These are phyloP conservation scores for Ustilago hordei DNA, from an alignment of 1,284 basidiomycete genomes.

Conservation along the genomic window DNA sequence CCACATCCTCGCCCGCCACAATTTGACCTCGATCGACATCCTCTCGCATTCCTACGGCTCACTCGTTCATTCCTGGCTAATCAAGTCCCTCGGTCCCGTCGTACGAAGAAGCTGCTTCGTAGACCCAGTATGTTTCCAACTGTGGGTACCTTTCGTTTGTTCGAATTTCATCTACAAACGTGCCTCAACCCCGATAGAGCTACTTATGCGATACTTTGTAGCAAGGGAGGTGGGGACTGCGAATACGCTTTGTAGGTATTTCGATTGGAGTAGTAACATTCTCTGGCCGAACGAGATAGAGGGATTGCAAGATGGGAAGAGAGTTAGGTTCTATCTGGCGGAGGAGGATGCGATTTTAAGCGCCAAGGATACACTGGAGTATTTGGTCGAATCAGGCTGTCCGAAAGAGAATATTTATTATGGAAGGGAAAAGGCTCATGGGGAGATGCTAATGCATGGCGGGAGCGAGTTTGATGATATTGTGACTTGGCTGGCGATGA, in stretches of 20 bases:
- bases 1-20: slow-evolving; percentile 37
- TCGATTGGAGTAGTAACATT: slow-evolving; percentile 63
- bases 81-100: slow-evolving; percentile 52
- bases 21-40: slow-evolving; percentile 51
- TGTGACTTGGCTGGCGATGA: slow-evolving; percentile 33
- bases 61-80: slow-evolving; percentile 61
- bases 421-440: slow-evolving; percentile 43
- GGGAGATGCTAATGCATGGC: slow-evolving; percentile 60
- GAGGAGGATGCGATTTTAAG: slow-evolving; percentile 60
- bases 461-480: slow-evolving; percentile 38
- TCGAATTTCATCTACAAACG: slow-evolving; percentile 63
- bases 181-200: slow-evolving; percentile 54
- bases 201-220: slow-evolving; percentile 65
- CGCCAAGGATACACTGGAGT: slow-evolving; percentile 49
- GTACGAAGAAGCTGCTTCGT: slow-evolving; percentile 61
- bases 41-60: slow-evolving; percentile 67
- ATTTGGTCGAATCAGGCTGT: slow-evolving; percentile 55
- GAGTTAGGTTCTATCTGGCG: slow-evolving; percentile 54
- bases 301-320: slow-evolving; percentile 29
- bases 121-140: slow-evolving; percentile 65
- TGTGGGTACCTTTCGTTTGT: slow-evolving; percentile 63
- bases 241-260: slow-evolving; percentile 59
- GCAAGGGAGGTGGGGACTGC: slow-evolving; percentile 59
- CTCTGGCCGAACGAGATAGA: slow-evolving; percentile 65
- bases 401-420: slow-evolving; percentile 37